Conservation (phyloP, 2,329 filamentous ascomycete species). For the Aspergillus tanneri region DNA sequence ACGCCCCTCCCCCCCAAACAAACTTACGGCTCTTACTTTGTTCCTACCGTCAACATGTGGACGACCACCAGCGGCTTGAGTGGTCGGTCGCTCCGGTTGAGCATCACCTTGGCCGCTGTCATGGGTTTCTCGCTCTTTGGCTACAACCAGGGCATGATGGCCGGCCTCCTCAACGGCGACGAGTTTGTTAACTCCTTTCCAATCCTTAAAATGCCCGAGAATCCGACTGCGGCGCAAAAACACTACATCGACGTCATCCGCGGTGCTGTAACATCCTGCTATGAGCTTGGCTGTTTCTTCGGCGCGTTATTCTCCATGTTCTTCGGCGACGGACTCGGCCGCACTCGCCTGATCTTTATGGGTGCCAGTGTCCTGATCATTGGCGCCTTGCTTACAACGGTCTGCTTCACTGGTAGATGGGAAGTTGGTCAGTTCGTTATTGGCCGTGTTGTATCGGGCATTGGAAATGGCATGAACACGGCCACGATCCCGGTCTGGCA, state of each 20-base stretch:
- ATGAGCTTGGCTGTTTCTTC: conserved; percentile 49
- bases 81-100: conserved; percentile 24
- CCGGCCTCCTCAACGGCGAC: conserved; percentile 29
- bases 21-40: neutral
- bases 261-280: conserved; percentile 54
- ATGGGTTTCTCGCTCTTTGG: conserved; percentile 54
- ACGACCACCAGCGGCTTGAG: conserved; percentile 29
- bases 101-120: conserved; percentile 34
- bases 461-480: conserved; percentile 39
- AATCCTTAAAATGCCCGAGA: conserved; percentile 18
- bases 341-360: conserved; percentile 49
- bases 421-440: conserved; percentile 44
- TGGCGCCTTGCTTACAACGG: conserved; percentile 32
- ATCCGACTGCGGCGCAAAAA: conserved; percentile 30
- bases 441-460: conserved; percentile 39
- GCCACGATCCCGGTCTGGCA: conserved; percentile 44
- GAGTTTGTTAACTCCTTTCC: conserved; percentile 28
- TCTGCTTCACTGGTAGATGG: conserved; percentile 24
- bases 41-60: conserved; percentile 28
- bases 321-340: conserved; percentile 33
- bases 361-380: conserved; percentile 52
- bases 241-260: conserved; percentile 46
- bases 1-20: too few relatives aligned
- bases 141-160: conserved; percentile 39
- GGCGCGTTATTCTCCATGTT: conserved; percentile 33